These are phyloP conservation scores for Aspergillus sparsus DNA, from an alignment of 495 filamentous ascomycete species.

Conservation along the genomic window DNA sequence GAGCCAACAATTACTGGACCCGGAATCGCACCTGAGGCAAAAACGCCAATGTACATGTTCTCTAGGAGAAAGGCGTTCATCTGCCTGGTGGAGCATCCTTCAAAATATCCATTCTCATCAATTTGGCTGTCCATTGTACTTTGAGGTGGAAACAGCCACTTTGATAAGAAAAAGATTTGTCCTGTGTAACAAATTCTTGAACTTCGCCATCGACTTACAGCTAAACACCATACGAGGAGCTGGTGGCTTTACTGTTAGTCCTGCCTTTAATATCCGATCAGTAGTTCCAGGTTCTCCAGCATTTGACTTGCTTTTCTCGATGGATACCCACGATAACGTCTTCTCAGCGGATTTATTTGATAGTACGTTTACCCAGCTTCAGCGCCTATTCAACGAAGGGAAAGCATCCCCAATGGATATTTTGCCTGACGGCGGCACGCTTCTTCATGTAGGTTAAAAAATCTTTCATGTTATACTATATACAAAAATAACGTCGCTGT, in stretches of 20 bases:
- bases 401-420: background rate
- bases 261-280: background rate
- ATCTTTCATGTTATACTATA: background rate
- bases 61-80: no score
- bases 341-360: no score
- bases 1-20: background rate
- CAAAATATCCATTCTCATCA: background rate
- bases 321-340: no score
- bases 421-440: background rate
- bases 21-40: background rate
- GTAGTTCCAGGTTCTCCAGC: background rate
- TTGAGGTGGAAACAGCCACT: background rate
- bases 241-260: background rate
- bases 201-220: background rate
- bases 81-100: background rate
- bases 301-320: background rate
- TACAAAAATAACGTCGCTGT: background rate
- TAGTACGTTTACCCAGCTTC: background rate
- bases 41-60: background rate
- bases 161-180: background rate
- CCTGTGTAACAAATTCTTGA: background rate
- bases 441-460: background rate
- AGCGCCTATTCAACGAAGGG: background rate
- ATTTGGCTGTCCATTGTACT: background rate
- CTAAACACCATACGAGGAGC: background rate